Conservation (phyloP, 768 basidiomycete genomes). For the Crepidotus variabilis region DNA sequence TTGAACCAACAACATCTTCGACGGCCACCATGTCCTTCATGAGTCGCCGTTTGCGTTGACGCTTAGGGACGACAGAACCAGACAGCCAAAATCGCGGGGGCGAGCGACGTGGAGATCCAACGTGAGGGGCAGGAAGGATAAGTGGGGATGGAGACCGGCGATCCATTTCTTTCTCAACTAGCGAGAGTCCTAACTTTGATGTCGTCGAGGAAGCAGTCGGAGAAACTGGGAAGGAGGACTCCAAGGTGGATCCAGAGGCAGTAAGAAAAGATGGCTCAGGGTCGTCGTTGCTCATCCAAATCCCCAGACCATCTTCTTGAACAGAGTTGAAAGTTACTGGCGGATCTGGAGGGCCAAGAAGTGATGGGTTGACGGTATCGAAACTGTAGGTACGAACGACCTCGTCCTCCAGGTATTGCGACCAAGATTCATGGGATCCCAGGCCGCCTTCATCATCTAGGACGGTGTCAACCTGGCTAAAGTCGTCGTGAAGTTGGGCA, state of each 20-base stretch:
- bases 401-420: not conserved
- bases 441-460: not conserved
- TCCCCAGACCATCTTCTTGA: not conserved
- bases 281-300: not conserved
- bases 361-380: not conserved
- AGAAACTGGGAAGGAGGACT: too few species aligned
- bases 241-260: too few species aligned
- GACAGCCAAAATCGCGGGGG: not conserved
- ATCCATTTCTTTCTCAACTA: not conserved
- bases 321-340: not conserved
- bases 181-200: too few species aligned
- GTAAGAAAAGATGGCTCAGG: not conserved
- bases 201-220: too few species aligned
- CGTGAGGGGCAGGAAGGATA: not conserved
- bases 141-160: not conserved
- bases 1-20: not conserved
- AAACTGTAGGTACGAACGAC: not conserved
- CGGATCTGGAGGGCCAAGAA: not conserved
- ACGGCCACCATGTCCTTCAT: not conserved
- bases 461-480: not conserved
- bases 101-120: not conserved
- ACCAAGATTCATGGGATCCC: not conserved
- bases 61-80: not conserved
- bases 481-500: not conserved
- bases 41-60: not conserved